Evolutionary conservation across 23 red algal species (phyloP).

Genomic region (Gracilaria domingensis): DNA sequence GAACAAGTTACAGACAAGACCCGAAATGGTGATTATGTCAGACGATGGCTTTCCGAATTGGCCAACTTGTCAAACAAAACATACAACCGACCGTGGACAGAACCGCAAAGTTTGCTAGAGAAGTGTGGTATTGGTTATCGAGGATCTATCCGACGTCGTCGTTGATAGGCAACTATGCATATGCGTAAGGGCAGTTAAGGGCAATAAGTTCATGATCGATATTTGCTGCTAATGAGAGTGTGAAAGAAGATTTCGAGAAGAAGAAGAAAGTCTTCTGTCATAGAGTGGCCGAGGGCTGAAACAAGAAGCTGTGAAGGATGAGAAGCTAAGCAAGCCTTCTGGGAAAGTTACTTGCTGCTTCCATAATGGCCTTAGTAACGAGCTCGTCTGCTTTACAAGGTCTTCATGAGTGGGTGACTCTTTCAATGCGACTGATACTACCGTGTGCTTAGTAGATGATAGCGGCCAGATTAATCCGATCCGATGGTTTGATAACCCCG

Average conservation of each 20-base stretch:
- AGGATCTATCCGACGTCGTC: constrained; percentile 78
- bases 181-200: constrained; percentile 70
- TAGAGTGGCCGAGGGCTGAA: constrained; percentile 61
- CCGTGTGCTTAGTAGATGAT: constrained; percentile 58
- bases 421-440: constrained; percentile 40
- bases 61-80: constrained; percentile 66
- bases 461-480: constrained; percentile 53
- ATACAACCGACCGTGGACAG: constrained; percentile 89
- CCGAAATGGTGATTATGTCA: constrained; percentile 85
- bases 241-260: not conserved
- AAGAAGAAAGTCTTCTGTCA: constrained; percentile 52
- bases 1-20: constrained; percentile 41
- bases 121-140: constrained; percentile 78
- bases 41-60: constrained; percentile 90
- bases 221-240: constrained; percentile 36
- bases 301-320: constrained; percentile 19
- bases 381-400: constrained; percentile 12
- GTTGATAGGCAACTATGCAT: constrained; percentile 65
- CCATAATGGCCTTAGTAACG: constrained; percentile 57
- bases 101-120: constrained; percentile 66
- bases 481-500: too few relatives aligned
- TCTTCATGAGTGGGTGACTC: constrained; percentile 17
- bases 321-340: not conserved
- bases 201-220: constrained; percentile 74
- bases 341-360: constrained; percentile 42